Base-by-base conservation (phyloP, 2,329 filamentous ascomycete genomes). In the Arthrobotrys iridis region DNA sequence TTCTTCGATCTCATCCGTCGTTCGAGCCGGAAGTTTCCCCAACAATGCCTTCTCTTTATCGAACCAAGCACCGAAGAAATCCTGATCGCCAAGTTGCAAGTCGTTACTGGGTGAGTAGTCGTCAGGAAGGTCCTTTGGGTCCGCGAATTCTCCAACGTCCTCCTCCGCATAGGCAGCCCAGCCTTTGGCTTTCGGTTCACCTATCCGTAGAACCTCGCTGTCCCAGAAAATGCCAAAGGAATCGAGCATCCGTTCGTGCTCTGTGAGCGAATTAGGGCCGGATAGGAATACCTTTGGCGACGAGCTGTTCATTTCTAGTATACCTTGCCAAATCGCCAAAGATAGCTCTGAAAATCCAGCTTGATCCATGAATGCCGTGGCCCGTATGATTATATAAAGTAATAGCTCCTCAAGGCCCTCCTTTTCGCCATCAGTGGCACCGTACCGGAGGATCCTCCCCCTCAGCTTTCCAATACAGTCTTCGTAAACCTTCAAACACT, bases 181-280 rank as follows among this genome's bases (percentile, higher is more conserved):
- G 0, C 93, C 93, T 75, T 85, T 84, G 1, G 92, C 89, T 1
- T 84, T 85, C 0, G 82, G 79, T 78, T 98, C 94, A 7, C 94
- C 94, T 63, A 97, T 86, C 4, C 94, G 87, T 0, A 91, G 84
- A 0, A 88, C 85, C 80, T 97, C 94, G 67, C 89, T 91, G 72
- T 97, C 93, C 95, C 95, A 98, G 77, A 95, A 97, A 1, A 89
- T 86, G 52, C 87, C 84, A 76, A 97, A 91, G 0, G 77, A 74
- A 64, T 80, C 80, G 1, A 82, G 80, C 8, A 84, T 57, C 3
- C 78, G 77, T 7, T 77, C 50, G n/a, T 77, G 77, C 8, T 79
- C 63, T 1, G 78, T 77, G n/a, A 41, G 79, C 50, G n/a, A 79
- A 64, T 1, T 28, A n/a, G 72, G 65, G 24, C 55, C 46, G 7